phyloP scores from a whole-genome alignment of 2,329 filamentous ascomycete species.

The Aspergillus sp. region DNA sequence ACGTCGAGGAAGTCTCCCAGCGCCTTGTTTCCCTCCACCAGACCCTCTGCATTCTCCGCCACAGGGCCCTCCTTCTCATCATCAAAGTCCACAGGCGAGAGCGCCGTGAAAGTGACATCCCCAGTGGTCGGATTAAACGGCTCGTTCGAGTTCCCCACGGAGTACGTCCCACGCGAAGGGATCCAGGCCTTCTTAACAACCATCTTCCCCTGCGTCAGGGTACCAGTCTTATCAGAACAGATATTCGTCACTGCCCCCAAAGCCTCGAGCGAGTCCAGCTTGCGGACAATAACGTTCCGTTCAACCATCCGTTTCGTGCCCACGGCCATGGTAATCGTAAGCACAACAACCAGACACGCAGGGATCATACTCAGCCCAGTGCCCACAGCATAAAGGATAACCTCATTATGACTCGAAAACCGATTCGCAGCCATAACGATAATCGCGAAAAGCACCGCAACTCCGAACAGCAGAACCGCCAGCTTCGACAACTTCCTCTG shows the following conservation, averaged over 20 bases:
- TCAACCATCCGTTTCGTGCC: slow-evolving; percentile 60
- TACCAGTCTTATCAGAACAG: slow-evolving; percentile 61
- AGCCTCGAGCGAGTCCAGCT: slow-evolving; percentile 58
- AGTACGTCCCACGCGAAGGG: slow-evolving; percentile 57
- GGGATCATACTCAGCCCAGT: slow-evolving; percentile 63
- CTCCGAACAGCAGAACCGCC: slow-evolving; percentile 64
- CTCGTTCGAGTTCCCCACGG: slow-evolving; percentile 55
- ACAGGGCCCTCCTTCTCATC: slow-evolving; percentile 25
- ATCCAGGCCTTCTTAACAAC: slow-evolving; percentile 61
- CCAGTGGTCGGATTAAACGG: slow-evolving; percentile 59
- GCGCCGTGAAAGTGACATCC: slow-evolving; percentile 42
- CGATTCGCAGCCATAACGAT: slow-evolving; percentile 67
- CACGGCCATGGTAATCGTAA: slow-evolving; percentile 67
- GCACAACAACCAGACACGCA: slow-evolving; percentile 62
- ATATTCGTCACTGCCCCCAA: slow-evolving; percentile 63
- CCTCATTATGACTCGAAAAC: slow-evolving; percentile 54
- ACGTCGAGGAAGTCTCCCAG: slow-evolving; percentile 61
- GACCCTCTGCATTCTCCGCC: slow-evolving; percentile 24
- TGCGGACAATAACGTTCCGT: slow-evolving; percentile 58
- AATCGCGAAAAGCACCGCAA: slow-evolving; percentile 68
- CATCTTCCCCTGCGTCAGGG: slow-evolving; percentile 65
- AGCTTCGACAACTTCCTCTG: slow-evolving; percentile 68
- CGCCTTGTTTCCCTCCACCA: slow-evolving; percentile 47
- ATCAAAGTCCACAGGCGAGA: slow-evolving; percentile 31
- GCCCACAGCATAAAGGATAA: slow-evolving; percentile 65